A percentile compares a stretch with the other conserved stretches of the same genome.
phyloP scores from a whole-genome alignment of 202 grass and related monocot species.

The Zizania palustris region DNA sequence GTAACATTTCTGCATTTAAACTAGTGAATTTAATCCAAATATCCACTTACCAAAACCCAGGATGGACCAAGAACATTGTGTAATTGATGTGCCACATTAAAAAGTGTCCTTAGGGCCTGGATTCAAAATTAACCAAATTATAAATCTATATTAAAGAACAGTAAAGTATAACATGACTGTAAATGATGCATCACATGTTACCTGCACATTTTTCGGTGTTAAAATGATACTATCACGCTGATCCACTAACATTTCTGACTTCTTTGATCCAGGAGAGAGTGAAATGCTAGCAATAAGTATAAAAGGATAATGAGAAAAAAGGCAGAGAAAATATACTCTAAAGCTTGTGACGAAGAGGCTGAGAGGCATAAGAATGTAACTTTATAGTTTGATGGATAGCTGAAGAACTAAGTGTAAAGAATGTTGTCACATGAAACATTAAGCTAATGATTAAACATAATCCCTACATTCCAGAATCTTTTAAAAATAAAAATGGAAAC shows the following conservation, averaged over 20 bases:
- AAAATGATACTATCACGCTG: conserved; percentile 89
- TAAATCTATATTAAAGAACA: conserved; percentile 42
- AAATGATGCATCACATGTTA: conserved; percentile 21
- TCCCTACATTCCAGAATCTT: background rate
- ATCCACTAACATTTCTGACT: conserved; percentile 64
- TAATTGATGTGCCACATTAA: conserved; percentile 97
- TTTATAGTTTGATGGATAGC: conserved; percentile 27
- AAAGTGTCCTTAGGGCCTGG: conserved; percentile 94
- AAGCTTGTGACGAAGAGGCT: conserved; percentile 15
- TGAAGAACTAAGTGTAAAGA: conserved; percentile 24
- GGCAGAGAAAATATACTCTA: background rate
- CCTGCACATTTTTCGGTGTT: conserved; percentile 98
- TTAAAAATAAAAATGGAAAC: background rate
- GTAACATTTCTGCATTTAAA: conserved; percentile 15
- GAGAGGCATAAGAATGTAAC: background rate
- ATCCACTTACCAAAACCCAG: conserved; percentile 86
- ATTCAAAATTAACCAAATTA: conserved; percentile 47
- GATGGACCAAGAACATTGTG: conserved; percentile 95
- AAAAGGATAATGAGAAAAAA: conserved; percentile 42
- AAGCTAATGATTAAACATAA: background rate
- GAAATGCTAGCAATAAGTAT: conserved; percentile 53
- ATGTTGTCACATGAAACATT: background rate
- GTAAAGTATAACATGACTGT: conserved; percentile 5
- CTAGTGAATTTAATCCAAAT: conserved; percentile 40
- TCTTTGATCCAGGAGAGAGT: conserved; percentile 90